phyloP scores from a whole-genome alignment of 1,284 basidiomycete genomes.

The Xerocomus amazonicus region DNA sequence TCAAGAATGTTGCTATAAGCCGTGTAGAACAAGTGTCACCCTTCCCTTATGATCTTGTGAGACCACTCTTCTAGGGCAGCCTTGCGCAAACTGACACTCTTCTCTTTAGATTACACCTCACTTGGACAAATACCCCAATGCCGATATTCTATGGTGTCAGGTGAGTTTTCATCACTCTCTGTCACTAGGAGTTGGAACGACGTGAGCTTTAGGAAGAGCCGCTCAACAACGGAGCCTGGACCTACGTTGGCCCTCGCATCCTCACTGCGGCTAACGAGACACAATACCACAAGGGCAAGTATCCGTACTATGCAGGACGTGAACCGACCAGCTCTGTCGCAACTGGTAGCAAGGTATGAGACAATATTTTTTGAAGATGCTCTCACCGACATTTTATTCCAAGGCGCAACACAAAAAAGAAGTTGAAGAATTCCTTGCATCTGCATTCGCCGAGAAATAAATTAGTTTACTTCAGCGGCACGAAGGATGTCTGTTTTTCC shows the following conservation, averaged over 20 bases:
- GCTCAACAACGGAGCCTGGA: slow-evolving; percentile 92
- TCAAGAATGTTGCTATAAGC: slow-evolving; percentile 92
- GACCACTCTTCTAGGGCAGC: slow-evolving; percentile 19
- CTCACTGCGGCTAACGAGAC: slow-evolving; percentile 82
- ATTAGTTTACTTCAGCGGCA: background rate
- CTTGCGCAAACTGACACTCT: slow-evolving; percentile 5
- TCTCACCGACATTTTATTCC: slow-evolving; percentile 4
- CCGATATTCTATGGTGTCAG: slow-evolving; percentile 89
- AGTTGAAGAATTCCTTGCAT: slow-evolving; percentile 67
- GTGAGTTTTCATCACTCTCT: slow-evolving; percentile 33
- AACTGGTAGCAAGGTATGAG: slow-evolving; percentile 78
- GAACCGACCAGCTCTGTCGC: slow-evolving; percentile 87
- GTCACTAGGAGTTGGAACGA: slow-evolving; percentile 1
- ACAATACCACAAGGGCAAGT: slow-evolving; percentile 87
- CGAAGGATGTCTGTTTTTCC: background rate
- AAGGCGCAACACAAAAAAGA: slow-evolving; percentile 82
- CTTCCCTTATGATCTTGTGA: slow-evolving; percentile 90
- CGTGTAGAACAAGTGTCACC: slow-evolving; percentile 94
- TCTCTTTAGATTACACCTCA: slow-evolving; percentile 69
- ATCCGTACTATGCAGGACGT: slow-evolving; percentile 83
- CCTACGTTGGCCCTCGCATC: slow-evolving; percentile 87
- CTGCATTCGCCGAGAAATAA: slow-evolving; percentile 45
- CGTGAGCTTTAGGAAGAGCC: slow-evolving; percentile 65
- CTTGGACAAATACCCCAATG: slow-evolving; percentile 95
- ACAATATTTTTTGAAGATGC: background rate